Conservation (phyloP, 164 flowering plant species). For the Macadamia integrifolia region DNA sequence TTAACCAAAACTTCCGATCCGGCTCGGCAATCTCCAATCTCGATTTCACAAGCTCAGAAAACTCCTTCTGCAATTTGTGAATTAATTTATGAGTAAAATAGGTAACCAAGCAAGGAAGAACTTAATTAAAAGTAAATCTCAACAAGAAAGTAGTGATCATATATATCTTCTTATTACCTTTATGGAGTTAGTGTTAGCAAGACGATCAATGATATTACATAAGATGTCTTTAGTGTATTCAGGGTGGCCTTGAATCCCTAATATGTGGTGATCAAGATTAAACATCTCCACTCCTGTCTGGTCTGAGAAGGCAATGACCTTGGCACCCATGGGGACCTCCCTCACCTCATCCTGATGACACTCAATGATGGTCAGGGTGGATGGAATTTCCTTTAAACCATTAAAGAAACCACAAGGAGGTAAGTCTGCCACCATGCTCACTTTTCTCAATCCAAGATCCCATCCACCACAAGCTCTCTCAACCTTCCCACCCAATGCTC, state of each 20-base stretch:
- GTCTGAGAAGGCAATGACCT: constrained; percentile 61
- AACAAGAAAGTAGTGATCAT: no score
- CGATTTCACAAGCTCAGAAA: not conserved
- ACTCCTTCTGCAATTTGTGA: not conserved
- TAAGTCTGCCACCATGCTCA: constrained; percentile 38
- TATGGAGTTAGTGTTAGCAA: constrained; percentile 29
- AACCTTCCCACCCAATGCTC: constrained; percentile 73
- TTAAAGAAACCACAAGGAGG: constrained; percentile 17
- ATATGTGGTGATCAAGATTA: constrained; percentile 37
- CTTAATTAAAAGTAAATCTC: not conserved
- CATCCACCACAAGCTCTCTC: constrained; percentile 55
- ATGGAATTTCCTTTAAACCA: constrained; percentile 31
- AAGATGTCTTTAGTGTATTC: constrained; percentile 74
- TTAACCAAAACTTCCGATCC: not conserved
- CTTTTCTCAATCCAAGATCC: constrained; percentile 73
- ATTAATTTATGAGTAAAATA: no score
- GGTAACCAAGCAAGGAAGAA: no score
- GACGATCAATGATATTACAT: constrained; percentile 54
- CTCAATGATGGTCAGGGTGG: constrained; percentile 17
- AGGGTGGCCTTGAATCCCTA: constrained; percentile 89
- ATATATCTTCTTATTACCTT: constrained; percentile 29
- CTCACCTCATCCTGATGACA: constrained; percentile 63
- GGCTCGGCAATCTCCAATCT: not conserved
- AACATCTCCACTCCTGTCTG: constrained; percentile 77
- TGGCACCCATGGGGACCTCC: constrained; percentile 59